A percentile compares a stretch with the other conserved stretches of the same genome.
These are phyloP conservation scores for Aquilaria yunnanensis DNA, from an alignment of 345 rosid genomes.

Conservation along the genomic window DNA sequence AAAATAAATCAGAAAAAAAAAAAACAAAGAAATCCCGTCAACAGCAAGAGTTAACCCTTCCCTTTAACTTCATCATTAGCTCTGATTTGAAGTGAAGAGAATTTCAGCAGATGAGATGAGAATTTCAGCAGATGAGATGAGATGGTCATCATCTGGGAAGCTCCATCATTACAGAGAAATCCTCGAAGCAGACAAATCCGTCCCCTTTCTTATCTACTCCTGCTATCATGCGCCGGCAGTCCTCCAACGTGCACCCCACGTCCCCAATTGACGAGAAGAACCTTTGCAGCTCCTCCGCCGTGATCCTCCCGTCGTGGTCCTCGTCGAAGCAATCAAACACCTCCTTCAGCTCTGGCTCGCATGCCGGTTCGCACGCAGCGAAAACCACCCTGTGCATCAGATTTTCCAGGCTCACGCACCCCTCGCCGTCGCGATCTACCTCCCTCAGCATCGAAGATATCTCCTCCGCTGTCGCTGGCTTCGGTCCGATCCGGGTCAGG, in stretches of 20 bases:
- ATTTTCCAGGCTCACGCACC: conserved; percentile 47
- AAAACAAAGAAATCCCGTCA: no score
- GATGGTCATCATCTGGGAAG: conserved; percentile 21
- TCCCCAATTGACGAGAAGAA: conserved; percentile 53
- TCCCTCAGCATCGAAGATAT: conserved; percentile 53
- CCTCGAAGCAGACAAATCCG: conserved; percentile 91
- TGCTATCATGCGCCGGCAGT: conserved; percentile 91
- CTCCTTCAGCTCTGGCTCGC: conserved; percentile 60
- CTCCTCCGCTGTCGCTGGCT: conserved; percentile 57
- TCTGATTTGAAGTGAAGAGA: no score
- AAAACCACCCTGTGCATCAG: conserved; percentile 41
- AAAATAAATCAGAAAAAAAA: no score
- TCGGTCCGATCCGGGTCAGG: conserved; percentile 42
- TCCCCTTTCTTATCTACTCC: conserved; percentile 63
- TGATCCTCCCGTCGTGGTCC: conserved; percentile 83
- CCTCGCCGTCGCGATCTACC: conserved; percentile 38
- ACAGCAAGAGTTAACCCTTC: no score
- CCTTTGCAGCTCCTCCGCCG: conserved; percentile 66
- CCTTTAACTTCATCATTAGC: no score
- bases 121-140: background rate
- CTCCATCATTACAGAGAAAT: conserved; percentile 80
- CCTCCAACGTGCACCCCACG: conserved; percentile 71
- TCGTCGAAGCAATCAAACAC: conserved; percentile 70
- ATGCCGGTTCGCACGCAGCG: conserved; percentile 37
- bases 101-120: no score